Evolutionary conservation across 1,139 yeast genomes (phyloP).

Genomic region (Candida tropicalis): DNA sequence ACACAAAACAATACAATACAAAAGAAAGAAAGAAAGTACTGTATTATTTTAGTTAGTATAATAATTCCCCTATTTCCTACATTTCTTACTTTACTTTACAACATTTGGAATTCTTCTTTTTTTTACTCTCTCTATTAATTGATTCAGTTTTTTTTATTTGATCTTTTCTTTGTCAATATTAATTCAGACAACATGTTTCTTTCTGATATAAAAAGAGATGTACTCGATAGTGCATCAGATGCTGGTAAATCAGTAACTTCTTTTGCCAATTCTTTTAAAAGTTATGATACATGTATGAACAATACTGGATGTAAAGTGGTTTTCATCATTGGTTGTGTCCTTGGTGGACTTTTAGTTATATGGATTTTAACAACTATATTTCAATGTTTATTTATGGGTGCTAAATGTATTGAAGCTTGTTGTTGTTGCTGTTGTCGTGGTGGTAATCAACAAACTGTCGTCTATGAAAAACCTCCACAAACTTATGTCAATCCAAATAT

Average conservation of each 20-base stretch:
- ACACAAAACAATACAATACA: too few species aligned
- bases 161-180: too few species aligned
- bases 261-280: constrained; percentile 60
- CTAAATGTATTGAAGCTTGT: constrained; percentile 43
- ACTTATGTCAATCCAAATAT: constrained; percentile 39
- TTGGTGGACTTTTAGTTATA: constrained; percentile 50
- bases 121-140: neutral
- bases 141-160: too few species aligned
- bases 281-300: constrained; percentile 82
- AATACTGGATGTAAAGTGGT: constrained; percentile 73
- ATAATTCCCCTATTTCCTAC: too few species aligned
- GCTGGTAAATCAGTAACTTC: constrained; percentile 18
- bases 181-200: constrained; percentile 14
- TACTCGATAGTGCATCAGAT: constrained; percentile 20
- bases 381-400: constrained; percentile 49
- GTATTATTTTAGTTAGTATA: too few species aligned
- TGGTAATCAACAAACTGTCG: constrained; percentile 2
- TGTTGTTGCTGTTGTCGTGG: constrained; percentile 49
- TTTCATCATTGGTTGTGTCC: constrained; percentile 71
- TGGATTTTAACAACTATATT: constrained; percentile 49
- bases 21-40: too few species aligned
- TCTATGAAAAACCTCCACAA: constrained; percentile 13
- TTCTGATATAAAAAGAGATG: constrained; percentile 20
- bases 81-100: too few species aligned
- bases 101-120: too few species aligned